Evolutionary conservation across 495 filamentous ascomycete species (phyloP).

Genomic region (Penicillium bialowiezense): DNA sequence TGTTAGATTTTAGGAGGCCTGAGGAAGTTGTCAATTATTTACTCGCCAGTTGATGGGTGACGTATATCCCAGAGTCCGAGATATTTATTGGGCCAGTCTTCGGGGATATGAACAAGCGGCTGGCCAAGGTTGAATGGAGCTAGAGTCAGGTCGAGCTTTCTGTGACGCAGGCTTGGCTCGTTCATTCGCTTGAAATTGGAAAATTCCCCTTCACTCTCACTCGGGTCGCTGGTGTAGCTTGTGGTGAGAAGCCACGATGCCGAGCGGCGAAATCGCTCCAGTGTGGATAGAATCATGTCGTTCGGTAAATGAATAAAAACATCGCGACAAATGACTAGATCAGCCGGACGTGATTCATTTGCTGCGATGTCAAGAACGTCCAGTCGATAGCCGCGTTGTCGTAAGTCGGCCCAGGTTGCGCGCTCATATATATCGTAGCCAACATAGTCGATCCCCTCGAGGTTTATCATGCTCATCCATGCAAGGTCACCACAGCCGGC

Average conservation of each 20-base stretch:
- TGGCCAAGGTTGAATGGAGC: slow-evolving; percentile 6
- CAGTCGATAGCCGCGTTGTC: slow-evolving; percentile 5
- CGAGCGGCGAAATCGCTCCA: slow-evolving; percentile 8
- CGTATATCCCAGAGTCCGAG: slow-evolving; percentile 7
- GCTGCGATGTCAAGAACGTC: slow-evolving; percentile 4
- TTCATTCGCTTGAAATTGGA: slow-evolving; percentile 10
- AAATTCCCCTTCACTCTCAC: background rate
- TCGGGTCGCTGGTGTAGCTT: slow-evolving; percentile 6
- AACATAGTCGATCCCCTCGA: slow-evolving; percentile 6
- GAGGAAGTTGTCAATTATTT: background rate
- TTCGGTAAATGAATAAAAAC: slow-evolving; percentile 8
- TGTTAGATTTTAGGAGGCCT: background rate
- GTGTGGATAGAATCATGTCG: slow-evolving; percentile 5
- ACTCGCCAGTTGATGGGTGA: background rate
- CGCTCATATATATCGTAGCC: slow-evolving; percentile 7
- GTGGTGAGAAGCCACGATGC: slow-evolving; percentile 4
- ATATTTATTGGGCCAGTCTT: slow-evolving; percentile 8
- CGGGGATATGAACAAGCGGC: slow-evolving; percentile 8
- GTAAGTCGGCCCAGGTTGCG: slow-evolving; percentile 6
- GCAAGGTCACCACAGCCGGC: slow-evolving; percentile 7
- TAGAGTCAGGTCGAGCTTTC: slow-evolving; percentile 7
- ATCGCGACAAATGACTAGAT: slow-evolving; percentile 7
- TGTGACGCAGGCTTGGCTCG: slow-evolving; percentile 1
- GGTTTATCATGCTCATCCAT: slow-evolving; percentile 8
- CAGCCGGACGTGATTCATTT: slow-evolving; percentile 4